Percentiles rank a stretch among this genome's conserved stretches.
Conservation (phyloP, 768 basidiomycete species). For the Trametes meyenii region DNA sequence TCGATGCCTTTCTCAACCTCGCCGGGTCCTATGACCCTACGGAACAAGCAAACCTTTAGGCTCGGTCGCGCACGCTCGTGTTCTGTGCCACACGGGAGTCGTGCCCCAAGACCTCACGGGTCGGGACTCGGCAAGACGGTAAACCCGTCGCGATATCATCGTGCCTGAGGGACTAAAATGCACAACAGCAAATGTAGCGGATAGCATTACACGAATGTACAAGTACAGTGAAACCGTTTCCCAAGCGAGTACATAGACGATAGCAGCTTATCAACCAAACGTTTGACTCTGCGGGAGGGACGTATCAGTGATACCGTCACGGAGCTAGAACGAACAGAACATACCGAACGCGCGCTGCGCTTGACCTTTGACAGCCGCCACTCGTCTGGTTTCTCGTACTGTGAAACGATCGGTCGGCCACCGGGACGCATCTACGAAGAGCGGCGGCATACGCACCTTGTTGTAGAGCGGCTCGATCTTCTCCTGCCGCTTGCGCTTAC, state of each 20-base stretch:
- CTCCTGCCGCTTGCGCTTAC: conserved; percentile 93
- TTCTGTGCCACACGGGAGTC: no score
- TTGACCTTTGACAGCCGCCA: conserved; percentile 95
- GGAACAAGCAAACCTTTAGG: background rate
- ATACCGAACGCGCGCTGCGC: conserved; percentile 76
- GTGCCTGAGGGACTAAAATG: background rate
- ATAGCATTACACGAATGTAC: conserved; percentile 24
- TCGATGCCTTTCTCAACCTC: background rate
- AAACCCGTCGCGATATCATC: background rate
- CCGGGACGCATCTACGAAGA: background rate
- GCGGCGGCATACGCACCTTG: conserved; percentile 49
- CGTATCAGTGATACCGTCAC: background rate
- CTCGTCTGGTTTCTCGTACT: conserved; percentile 90
- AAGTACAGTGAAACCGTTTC: conserved; percentile 15
- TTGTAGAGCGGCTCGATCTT: conserved; percentile 97
- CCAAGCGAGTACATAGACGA: conserved; percentile 14
- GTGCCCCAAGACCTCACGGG: no score
- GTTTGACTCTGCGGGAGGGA: conserved; percentile 67
- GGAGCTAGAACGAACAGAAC: conserved; percentile 9
- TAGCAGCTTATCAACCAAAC: conserved; percentile 61
- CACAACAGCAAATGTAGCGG: conserved; percentile 6
- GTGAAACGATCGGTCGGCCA: conserved; percentile 15
- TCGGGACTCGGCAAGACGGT: no score
- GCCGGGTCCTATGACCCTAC: background rate
- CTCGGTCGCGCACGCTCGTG: no score